Percentiles rank a stretch among this genome's conserved stretches.
These are phyloP conservation scores for Holtermanniella nyarrowii DNA, from an alignment of 768 basidiomycete species.

Conservation along the genomic window DNA sequence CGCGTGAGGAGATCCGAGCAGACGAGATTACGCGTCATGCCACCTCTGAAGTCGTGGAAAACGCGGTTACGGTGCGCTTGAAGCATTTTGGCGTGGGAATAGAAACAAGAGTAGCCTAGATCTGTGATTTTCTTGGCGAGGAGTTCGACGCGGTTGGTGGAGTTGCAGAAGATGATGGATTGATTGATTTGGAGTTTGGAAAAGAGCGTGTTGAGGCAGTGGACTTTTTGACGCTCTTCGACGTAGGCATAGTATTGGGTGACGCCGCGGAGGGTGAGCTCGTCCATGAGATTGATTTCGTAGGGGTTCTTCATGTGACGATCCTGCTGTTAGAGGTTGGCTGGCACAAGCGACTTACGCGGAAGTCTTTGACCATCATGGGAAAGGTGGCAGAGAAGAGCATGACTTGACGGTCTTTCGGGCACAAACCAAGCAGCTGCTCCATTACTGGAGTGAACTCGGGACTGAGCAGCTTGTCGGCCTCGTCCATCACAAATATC, in stretches of 20 bases:
- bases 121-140: constrained; percentile 99
- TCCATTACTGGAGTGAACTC: constrained; percentile 99
- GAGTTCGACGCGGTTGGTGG: constrained; percentile 97
- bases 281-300: constrained; percentile 99
- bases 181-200: constrained; percentile 99
- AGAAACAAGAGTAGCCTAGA: constrained; percentile 98
- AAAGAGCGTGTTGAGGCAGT: constrained; percentile 98
- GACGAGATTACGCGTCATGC: constrained; percentile 96
- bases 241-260: constrained; percentile 99
- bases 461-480: constrained; percentile 91
- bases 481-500: constrained; percentile 99
- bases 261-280: constrained; percentile 94
- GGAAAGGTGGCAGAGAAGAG: constrained; percentile 99
- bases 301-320: constrained; percentile 82
- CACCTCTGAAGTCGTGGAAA: constrained; percentile 99
- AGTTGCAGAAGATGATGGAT: constrained; percentile 99
- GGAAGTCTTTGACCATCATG: constrained; percentile 97
- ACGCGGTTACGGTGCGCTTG: constrained; percentile 98
- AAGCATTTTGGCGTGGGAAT: constrained; percentile 99
- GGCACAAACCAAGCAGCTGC: constrained; percentile 76
- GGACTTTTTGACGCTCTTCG: constrained; percentile 98
- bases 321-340: constrained; percentile 12
- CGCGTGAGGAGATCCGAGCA: constrained; percentile 93
- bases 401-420: constrained; percentile 86
- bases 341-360: constrained; percentile 48